phyloP scores from a whole-genome alignment of 139 green algal genomes.

The Diplosphaera chodatii region DNA sequence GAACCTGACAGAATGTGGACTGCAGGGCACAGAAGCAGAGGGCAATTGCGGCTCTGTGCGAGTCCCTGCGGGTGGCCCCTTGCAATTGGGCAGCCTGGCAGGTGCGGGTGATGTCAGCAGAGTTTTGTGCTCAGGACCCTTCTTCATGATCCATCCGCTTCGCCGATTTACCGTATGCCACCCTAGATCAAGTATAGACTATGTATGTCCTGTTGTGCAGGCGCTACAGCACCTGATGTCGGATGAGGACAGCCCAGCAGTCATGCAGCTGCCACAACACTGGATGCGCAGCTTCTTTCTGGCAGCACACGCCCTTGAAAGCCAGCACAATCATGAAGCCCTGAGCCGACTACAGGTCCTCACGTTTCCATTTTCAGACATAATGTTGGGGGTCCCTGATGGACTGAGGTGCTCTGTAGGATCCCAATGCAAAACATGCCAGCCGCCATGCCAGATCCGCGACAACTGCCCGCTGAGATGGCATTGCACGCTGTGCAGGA shows the following conservation, averaged over 20 bases:
- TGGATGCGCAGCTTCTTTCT: constrained; percentile 77
- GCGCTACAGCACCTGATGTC: constrained; percentile 51
- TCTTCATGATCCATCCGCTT: too few relatives aligned
- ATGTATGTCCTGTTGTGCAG: constrained; percentile 6
- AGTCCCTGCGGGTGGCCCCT: constrained; percentile 61
- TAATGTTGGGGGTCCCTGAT: too few relatives aligned
- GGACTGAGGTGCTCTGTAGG: too few relatives aligned
- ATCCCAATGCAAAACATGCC: too few relatives aligned
- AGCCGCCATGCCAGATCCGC: too few relatives aligned
- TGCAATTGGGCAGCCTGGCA: constrained; percentile 92
- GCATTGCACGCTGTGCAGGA: too few relatives aligned
- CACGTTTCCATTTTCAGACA: too few relatives aligned
- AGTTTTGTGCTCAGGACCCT: too few relatives aligned
- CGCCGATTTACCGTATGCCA: too few relatives aligned
- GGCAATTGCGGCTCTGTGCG: constrained; percentile 35
- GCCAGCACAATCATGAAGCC: constrained; percentile 74
- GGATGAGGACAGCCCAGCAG: constrained; percentile 18
- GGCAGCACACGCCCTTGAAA: constrained; percentile 56
- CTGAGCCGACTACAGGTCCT: constrained; percentile 60
- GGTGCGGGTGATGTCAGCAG: constrained; percentile 32
- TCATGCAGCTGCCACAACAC: constrained; percentile 56
- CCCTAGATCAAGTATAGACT: too few relatives aligned
- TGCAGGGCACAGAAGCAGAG: constrained; percentile 28
- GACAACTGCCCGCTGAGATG: too few relatives aligned
- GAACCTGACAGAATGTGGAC: too few relatives aligned